phyloP scores from a whole-genome alignment of 2,329 filamentous ascomycete species.

The Curvularia sp. region DNA sequence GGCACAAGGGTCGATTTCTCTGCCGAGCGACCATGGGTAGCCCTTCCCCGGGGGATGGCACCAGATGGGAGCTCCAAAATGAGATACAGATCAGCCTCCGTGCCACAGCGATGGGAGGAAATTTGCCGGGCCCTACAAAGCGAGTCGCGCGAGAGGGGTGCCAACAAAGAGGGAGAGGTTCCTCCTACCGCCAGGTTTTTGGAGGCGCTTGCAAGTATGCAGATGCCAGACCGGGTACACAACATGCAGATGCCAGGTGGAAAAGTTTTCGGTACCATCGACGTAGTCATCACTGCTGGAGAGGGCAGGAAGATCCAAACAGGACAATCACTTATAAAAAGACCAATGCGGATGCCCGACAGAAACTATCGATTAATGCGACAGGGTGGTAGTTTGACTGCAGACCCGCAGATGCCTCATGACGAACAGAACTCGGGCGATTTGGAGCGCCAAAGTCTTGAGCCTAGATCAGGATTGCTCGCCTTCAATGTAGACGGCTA shows the following conservation, averaged over 20 bases:
- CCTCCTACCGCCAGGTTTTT: conserved; percentile 51
- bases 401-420: neutral
- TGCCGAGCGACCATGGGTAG: conserved; percentile 55
- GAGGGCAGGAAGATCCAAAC: conserved; percentile 35
- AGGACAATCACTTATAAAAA: conserved; percentile 30
- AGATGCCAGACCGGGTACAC: conserved; percentile 46
- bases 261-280: conserved; percentile 47
- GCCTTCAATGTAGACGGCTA: conserved; percentile 19
- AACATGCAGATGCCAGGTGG: conserved; percentile 41
- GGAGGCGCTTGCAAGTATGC: conserved; percentile 45
- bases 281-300: conserved; percentile 47
- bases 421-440: neutral
- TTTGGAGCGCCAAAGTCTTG: neutral
- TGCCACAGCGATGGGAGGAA: conserved; percentile 45
- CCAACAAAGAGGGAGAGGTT: conserved; percentile 38
- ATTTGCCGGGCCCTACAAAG: conserved; percentile 39
- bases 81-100: conserved; percentile 9
- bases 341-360: conserved; percentile 35
- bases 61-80: conserved; percentile 29
- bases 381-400: neutral
- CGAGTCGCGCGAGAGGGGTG: conserved; percentile 48
- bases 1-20: conserved; percentile 51
- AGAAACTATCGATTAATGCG: conserved; percentile 20
- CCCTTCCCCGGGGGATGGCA: conserved; percentile 40
- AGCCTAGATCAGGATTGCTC: neutral